Evolutionary conservation across 2,329 filamentous ascomycete genomes (phyloP), one percentile per base, ranked within the genome.

Genomic region (Pseudocercospora fuligena): DNA sequence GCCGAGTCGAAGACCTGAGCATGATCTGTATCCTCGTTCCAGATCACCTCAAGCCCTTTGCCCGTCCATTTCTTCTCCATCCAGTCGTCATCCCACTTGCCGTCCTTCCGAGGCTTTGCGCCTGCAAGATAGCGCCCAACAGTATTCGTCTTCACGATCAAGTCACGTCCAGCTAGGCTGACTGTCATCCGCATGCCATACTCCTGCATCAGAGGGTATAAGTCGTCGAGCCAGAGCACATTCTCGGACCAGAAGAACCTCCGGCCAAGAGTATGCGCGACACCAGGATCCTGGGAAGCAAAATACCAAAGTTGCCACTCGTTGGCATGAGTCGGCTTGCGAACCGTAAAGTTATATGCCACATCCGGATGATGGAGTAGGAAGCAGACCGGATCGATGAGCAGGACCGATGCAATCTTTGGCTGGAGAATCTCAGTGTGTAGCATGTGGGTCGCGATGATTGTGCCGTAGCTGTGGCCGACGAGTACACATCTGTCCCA

Each of bases 161-260:
- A 76, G 77, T 92, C 90, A 63, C 82, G 79, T 5, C 85, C 86
- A 9, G 85, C 83, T 27, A 92, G 79, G 64, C 81, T 85, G 0
- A 90, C 87, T 0, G 86, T 88, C 12, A 88, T 84, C 23, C 78
- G 67, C 47, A 79, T 75, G 0, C 73, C 69, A 3, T 51, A 58
- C 1, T 53, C 49, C 64, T 77, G 67, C 65, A 77, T 63, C 9
- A 77, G 70, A 7, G 76, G 76, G 31, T 83, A 65, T 49, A 91
- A 74, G 68, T 91, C 88, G 49, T 91, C 87, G 70, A 87, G 88
- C 89, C 90, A 92, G 6, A 91, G 78, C 54, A 90, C 87, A 70
- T 90, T 91, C 70, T 92, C 84, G 25, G 83, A 82, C 90, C 90
- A 92, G 78, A 91, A 91, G 78, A 92, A 92, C 72, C 88, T 84